phyloP scores from a whole-genome alignment of 148 eudicot genomes.

The Cornus kousa region DNA sequence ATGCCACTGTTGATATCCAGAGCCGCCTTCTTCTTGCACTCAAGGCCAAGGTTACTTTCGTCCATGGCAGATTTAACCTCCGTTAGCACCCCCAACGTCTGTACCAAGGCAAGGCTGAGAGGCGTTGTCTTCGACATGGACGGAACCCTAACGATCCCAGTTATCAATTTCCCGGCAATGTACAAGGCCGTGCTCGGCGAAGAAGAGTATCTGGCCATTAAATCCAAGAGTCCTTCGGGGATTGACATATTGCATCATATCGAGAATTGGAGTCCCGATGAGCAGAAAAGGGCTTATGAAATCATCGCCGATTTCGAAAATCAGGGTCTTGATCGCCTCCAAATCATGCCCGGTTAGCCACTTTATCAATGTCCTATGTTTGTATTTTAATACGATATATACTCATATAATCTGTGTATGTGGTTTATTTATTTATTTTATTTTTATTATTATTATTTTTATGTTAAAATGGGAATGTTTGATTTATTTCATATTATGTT shows the following conservation, averaged over 20 bases:
- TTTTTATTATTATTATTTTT: no score
- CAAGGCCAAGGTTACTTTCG: constrained; percentile 27
- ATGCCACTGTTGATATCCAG: constrained; percentile 13
- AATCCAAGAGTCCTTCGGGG: constrained; percentile 52
- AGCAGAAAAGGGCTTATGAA: constrained; percentile 60
- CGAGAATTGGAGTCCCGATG: constrained; percentile 48
- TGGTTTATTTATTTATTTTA: no score
- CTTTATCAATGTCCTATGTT: neutral
- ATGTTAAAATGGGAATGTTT: neutral
- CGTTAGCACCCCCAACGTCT: neutral
- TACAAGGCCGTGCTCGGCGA: constrained; percentile 79
- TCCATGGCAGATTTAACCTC: constrained; percentile 21
- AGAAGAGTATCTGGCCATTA: constrained; percentile 38
- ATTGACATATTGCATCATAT: constrained; percentile 81
- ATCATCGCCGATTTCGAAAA: constrained; percentile 74
- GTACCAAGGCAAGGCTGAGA: constrained; percentile 40
- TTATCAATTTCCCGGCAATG: constrained; percentile 86
- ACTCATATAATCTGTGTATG: no score
- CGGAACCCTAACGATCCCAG: constrained; percentile 93
- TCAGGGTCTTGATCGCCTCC: constrained; percentile 73
- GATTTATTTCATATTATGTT: no score
- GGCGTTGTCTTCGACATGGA: constrained; percentile 99
- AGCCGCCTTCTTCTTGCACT: constrained; percentile 14
- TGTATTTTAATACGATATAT: neutral
- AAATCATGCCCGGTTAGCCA: constrained; percentile 84